Evolutionary conservation across 345 rosid genomes (phyloP).

Genomic region (Acer yangbiense): DNA sequence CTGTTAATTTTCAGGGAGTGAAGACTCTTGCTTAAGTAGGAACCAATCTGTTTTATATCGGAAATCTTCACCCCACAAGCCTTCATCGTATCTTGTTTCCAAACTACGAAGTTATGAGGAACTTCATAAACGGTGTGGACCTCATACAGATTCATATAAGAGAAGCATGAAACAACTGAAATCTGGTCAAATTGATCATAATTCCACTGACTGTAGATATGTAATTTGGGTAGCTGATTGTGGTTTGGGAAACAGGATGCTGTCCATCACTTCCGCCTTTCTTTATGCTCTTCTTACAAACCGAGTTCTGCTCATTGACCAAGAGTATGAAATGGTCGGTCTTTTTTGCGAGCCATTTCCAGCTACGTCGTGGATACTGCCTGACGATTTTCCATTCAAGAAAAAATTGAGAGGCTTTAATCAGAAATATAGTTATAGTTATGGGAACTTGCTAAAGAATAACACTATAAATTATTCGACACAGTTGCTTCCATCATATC

Average conservation of each 20-base stretch:
- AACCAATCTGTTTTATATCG: constrained; percentile 7
- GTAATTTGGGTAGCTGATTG: constrained; percentile 14
- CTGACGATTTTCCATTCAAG: constrained; percentile 9
- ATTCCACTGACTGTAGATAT: constrained; percentile 12
- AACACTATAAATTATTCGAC: constrained; percentile 7
- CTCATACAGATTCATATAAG: constrained; percentile 10
- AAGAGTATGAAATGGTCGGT: constrained; percentile 11
- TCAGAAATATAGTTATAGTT: constrained; percentile 6
- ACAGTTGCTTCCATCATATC: constrained; percentile 11
- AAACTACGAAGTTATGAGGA: constrained; percentile 18
- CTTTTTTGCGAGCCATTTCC: constrained; percentile 22
- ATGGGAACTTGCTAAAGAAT: constrained; percentile 18
- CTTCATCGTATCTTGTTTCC: constrained; percentile 19
- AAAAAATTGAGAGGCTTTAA: not conserved
- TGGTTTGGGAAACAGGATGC: constrained; percentile 23
- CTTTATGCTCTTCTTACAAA: constrained; percentile 21
- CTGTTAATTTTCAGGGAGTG: constrained; percentile 1
- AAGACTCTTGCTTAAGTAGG: constrained; percentile 18
- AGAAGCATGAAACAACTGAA: constrained; percentile 4
- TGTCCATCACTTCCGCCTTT: constrained; percentile 21
- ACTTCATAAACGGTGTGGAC: constrained; percentile 19
- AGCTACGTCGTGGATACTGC: constrained; percentile 16
- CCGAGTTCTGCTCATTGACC: constrained; percentile 18
- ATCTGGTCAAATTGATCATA: constrained; percentile 16
- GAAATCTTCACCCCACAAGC: constrained; percentile 15